These are phyloP conservation scores for Clarkia xantiana DNA, from an alignment of 345 rosid genomes.

Conservation along the genomic window DNA sequence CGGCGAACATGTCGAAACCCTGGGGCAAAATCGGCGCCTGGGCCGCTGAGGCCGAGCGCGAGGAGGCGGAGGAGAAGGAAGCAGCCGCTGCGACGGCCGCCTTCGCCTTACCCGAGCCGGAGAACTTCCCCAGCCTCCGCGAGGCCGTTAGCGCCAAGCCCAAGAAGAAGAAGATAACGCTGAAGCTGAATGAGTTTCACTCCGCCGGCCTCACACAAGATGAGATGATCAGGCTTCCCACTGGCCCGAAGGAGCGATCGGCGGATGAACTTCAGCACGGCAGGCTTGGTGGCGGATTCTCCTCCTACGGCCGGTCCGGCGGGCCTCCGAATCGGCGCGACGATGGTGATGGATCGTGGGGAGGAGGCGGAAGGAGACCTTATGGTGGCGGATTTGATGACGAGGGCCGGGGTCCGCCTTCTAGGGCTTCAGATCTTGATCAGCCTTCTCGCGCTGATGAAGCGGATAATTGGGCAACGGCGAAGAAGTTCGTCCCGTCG, in stretches of 20 bases:
- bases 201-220: constrained; percentile 42
- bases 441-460: constrained; percentile 87
- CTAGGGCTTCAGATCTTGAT: constrained; percentile 76
- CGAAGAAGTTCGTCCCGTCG: constrained; percentile 41
- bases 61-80: constrained; percentile 45
- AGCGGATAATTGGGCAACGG: constrained; percentile 74
- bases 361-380: constrained; percentile 40
- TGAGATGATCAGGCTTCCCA: constrained; percentile 75
- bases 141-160: constrained; percentile 56
- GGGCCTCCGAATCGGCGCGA: constrained; percentile 28
- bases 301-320: constrained; percentile 42
- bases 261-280: constrained; percentile 79
- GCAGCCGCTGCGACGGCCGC: constrained; percentile 20
- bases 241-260: constrained; percentile 87
- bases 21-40: constrained; percentile 81
- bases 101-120: constrained; percentile 24
- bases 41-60: constrained; percentile 93
- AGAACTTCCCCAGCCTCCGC: constrained; percentile 66
- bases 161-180: constrained; percentile 75
- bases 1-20: constrained; percentile 36
- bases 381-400: constrained; percentile 79
- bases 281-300: constrained; percentile 72
- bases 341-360: constrained; percentile 42
- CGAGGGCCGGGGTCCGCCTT: constrained; percentile 46
- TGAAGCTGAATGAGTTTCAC: constrained; percentile 32